Base-by-base conservation (phyloP, 495 filamentous ascomycete species). In the Neurospora cerealis region DNA sequence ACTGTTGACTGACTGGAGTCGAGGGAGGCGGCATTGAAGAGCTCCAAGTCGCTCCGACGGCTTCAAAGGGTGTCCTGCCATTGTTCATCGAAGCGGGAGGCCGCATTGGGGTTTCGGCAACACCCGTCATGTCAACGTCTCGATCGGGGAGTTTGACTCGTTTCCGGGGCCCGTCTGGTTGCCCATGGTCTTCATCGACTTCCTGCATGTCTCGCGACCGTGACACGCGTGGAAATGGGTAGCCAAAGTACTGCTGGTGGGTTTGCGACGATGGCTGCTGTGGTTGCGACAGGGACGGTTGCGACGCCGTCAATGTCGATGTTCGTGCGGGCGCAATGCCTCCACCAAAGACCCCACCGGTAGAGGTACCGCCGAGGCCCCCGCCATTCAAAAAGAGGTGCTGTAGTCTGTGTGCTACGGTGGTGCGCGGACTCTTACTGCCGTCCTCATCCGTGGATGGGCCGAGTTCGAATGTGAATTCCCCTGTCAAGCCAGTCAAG, bases 331-430 rank as follows among this genome's bases (percentile, higher is more conserved):
- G 76, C 74, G 71, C 72, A 75, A 72, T 77, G 77, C 80, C 71
- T 60, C 81, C 73, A 75, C 73, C 72, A 44, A 54, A 75, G 72
- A 83, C 83, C 80, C 81, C 82, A 66, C 54, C 54, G 7, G 54
- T 4, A 19, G 54, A 34, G 54, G 28, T 66, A 34, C 54, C 54
- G 28, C 54, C 54, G 28, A 62, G 54, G 73, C 80, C 83, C 78
- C 82, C 82, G 77, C 87, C 85, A 73, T 84, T 87, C 69, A 92
- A 81, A 34, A 77, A 87, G 40, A 93, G 83, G 69, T 89, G 86
- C 74, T 88, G 87, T 76, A 94, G 89, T 72, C 87, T 85, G 75
- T 89, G 87, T 74, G 88, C 90, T 71, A 93, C 90, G 41, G 82
- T 87, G 17, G 88, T 87, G 74, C 88, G 86, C 38, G 92, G 91